Conservation (phyloP, 306 rosid genomes). For the Fragaria ananassa region DNA sequence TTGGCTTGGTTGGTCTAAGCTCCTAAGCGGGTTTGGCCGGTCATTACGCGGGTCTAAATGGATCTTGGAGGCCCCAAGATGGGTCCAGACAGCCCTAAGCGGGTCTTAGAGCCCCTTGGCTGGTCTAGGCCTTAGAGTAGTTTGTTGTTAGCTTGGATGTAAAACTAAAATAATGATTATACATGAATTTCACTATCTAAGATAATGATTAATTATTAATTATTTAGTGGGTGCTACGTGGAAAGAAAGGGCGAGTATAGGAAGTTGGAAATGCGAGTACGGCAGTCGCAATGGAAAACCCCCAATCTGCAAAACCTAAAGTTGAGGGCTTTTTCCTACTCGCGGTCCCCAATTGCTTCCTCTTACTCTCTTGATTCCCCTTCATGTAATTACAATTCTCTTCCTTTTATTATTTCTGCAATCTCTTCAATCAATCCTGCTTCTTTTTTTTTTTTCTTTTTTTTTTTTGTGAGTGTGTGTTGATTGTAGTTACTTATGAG, state of each 20-base stretch:
- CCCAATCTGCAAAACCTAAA: constrained; percentile 1
- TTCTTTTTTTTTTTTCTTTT: too few relatives aligned
- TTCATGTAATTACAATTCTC: constrained; percentile 8
- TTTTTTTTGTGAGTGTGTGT: not conserved
- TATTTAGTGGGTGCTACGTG: not conserved
- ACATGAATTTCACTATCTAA: too few relatives aligned
- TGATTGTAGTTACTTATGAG: not conserved
- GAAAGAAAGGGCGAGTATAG: not conserved
- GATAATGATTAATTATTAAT: too few relatives aligned
- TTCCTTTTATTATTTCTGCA: not conserved
- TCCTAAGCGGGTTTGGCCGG: too few relatives aligned
- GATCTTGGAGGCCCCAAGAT: too few relatives aligned
- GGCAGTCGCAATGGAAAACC: constrained; percentile 11
- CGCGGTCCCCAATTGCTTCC: constrained; percentile 6
- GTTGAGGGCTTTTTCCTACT: not conserved
- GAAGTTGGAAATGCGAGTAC: constrained; percentile 7
- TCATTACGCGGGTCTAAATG: too few relatives aligned
- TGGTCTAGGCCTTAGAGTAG: too few relatives aligned
- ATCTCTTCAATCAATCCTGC: not conserved
- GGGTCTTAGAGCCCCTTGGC: too few relatives aligned
- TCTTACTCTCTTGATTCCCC: not conserved
- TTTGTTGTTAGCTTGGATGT: too few relatives aligned
- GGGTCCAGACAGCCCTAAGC: too few relatives aligned
- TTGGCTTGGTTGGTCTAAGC: too few relatives aligned
- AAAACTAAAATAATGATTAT: too few relatives aligned